phyloP scores from a whole-genome alignment of 257 asterid genomes.

The Sherardia arvensis region DNA sequence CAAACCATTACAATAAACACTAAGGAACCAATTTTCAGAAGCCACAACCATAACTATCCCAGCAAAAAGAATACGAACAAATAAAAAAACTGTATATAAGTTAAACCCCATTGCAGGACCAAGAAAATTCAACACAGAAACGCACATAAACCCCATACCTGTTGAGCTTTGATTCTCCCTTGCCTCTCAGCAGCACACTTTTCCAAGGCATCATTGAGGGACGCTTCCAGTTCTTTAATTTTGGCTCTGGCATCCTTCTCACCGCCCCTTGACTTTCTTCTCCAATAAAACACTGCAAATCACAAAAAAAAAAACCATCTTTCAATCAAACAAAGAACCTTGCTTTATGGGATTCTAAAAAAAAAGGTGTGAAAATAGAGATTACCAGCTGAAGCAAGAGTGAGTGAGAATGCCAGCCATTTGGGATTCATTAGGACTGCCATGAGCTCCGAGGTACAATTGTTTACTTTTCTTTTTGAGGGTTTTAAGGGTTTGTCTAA shows the following conservation, averaged over 20 bases:
- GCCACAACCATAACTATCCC: too few species aligned
- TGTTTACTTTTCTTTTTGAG: neutral
- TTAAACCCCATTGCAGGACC: too few species aligned
- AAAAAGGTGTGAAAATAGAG: constrained; percentile 8
- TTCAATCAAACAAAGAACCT: neutral
- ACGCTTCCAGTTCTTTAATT: constrained; percentile 50
- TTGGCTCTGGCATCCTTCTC: constrained; percentile 27
- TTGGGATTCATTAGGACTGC: constrained; percentile 18
- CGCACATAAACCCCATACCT: constrained; percentile 25
- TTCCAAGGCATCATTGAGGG: constrained; percentile 43
- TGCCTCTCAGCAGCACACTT: constrained; percentile 82
- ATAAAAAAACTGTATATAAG: too few species aligned
- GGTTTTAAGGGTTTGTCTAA: neutral
- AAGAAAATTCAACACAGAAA: too few species aligned
- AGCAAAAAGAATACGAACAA: neutral
- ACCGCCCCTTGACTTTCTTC: constrained; percentile 38
- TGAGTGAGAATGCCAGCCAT: constrained; percentile 34
- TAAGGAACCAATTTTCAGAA: too few species aligned
- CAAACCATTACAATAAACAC: too few species aligned
- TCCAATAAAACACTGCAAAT: constrained; percentile 44
- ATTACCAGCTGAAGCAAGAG: constrained; percentile 27
- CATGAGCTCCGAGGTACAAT: constrained; percentile 7
- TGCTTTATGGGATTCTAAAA: neutral
- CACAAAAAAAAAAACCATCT: neutral
- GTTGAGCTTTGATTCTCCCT: constrained; percentile 90